Percentiles rank a stretch among this genome's conserved stretches.
Conservation (phyloP, 345 rosid species). For the Barbarea vulgaris region DNA sequence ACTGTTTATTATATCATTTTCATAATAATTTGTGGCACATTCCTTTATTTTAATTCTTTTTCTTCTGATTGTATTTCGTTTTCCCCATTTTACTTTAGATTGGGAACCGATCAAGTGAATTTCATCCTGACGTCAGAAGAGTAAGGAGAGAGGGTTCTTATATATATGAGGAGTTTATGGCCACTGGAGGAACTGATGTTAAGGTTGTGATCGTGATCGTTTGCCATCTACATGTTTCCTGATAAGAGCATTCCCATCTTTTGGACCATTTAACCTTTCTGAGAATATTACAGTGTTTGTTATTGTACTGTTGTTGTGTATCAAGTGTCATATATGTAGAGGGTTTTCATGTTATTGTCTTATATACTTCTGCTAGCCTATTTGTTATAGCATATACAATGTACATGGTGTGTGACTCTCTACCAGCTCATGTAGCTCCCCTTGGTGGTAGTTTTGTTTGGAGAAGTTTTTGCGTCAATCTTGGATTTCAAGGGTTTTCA, state of each 20-base stretch:
- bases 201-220: slow-evolving; percentile 55
- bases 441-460: not conserved
- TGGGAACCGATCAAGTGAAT: slow-evolving; percentile 98
- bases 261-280: not conserved
- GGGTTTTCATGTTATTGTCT: not conserved
- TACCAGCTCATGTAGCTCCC: slow-evolving; percentile 7
- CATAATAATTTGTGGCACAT: not conserved
- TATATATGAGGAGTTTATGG: slow-evolving; percentile 99
- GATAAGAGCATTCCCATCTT: slow-evolving; percentile 17
- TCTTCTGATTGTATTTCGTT: not conserved
- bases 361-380: not conserved
- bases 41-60: not conserved
- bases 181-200: slow-evolving; percentile 99
- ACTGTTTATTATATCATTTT: not conserved
- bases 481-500: slow-evolving; percentile 27
- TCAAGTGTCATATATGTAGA: slow-evolving; percentile 12
- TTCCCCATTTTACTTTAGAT: slow-evolving; percentile 50
- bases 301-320: slow-evolving; percentile 6
- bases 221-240: slow-evolving; percentile 14
- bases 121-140: slow-evolving; percentile 97
- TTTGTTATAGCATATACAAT: not conserved
- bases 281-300: not conserved
- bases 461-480: not conserved
- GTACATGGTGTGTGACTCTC: slow-evolving; percentile 8
- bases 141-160: slow-evolving; percentile 98